These are phyloP conservation scores for Eimeria brunetti DNA, from an alignment of 169 alveolate species.

Conservation along the genomic window DNA sequence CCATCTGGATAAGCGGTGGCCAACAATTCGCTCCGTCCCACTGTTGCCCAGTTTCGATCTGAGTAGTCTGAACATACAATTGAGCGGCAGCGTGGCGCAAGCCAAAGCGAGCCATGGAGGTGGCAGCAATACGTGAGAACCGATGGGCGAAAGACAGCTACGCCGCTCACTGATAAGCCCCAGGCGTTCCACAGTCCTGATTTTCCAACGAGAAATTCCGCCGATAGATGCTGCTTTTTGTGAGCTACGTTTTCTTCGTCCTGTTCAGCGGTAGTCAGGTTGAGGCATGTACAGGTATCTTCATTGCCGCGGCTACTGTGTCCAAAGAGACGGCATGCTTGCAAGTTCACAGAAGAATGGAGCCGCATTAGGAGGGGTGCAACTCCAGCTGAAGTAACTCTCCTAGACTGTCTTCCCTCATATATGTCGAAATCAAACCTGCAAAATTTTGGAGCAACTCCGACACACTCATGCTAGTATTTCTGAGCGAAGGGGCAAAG, in stretches of 20 bases:
- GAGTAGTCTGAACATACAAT: constrained; percentile 46
- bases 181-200: constrained; percentile 73
- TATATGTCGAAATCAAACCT: constrained; percentile 51
- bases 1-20: constrained; percentile 82
- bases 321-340: constrained; percentile 35
- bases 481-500: background rate
- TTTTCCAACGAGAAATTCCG: constrained; percentile 40
- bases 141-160: background rate
- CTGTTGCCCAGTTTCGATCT: constrained; percentile 71
- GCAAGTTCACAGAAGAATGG: constrained; percentile 6
- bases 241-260: background rate
- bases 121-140: background rate
- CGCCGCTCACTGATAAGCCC: constrained; percentile 65
- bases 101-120: background rate
- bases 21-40: constrained; percentile 84
- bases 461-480: background rate
- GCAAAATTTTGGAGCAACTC: background rate
- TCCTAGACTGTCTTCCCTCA: background rate
- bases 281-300: background rate
- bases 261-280: background rate
- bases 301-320: background rate
- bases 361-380: constrained; percentile 39
- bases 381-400: constrained; percentile 49
- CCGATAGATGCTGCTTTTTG: background rate
- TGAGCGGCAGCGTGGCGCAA: background rate